These are phyloP conservation scores for Pyrenula massariospora DNA, from an alignment of 495 filamentous ascomycete species.

Conservation along the genomic window DNA sequence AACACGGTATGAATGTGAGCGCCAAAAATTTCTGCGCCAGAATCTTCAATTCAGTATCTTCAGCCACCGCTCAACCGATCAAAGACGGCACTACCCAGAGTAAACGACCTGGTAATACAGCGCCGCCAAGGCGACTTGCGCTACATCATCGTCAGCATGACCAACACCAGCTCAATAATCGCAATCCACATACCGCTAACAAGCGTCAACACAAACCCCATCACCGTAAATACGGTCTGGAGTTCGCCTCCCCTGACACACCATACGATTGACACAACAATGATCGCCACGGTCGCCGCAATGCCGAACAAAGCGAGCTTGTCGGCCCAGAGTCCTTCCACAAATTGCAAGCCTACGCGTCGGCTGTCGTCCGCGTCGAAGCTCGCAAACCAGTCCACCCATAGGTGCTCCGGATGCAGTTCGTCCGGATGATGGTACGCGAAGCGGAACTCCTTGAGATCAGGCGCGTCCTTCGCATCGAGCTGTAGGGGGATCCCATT, in stretches of 20 bases:
- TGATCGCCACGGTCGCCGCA: conserved; percentile 10
- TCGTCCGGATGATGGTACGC: conserved; percentile 8
- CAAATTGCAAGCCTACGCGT: conserved; percentile 8
- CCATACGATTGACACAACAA: conserved; percentile 13
- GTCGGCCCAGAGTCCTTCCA: conserved; percentile 12
- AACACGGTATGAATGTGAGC: too few species aligned
- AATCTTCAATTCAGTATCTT: too few species aligned
- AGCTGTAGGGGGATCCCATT: conserved; percentile 9
- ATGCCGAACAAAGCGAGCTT: conserved; percentile 11
- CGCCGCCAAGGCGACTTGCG: conserved; percentile 10
- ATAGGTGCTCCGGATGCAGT: conserved; percentile 7
- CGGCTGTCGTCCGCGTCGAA: conserved; percentile 7
- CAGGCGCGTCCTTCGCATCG: conserved; percentile 8
- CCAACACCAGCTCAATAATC: neutral
- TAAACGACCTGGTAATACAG: conserved; percentile 11
- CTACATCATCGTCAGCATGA: conserved; percentile 1
- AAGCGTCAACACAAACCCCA: conserved; percentile 11
- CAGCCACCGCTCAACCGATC: too few species aligned
- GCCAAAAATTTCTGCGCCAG: too few species aligned
- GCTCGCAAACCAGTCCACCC: conserved; percentile 13
- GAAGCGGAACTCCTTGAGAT: conserved; percentile 8
- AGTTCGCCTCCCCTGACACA: conserved; percentile 9
- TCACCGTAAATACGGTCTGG: conserved; percentile 15
- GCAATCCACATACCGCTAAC: conserved; percentile 7
- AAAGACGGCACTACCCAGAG: neutral